Evolutionary conservation across 805 yeast genomes (phyloP).

Genomic region (Barnettozyma botsteinii): DNA sequence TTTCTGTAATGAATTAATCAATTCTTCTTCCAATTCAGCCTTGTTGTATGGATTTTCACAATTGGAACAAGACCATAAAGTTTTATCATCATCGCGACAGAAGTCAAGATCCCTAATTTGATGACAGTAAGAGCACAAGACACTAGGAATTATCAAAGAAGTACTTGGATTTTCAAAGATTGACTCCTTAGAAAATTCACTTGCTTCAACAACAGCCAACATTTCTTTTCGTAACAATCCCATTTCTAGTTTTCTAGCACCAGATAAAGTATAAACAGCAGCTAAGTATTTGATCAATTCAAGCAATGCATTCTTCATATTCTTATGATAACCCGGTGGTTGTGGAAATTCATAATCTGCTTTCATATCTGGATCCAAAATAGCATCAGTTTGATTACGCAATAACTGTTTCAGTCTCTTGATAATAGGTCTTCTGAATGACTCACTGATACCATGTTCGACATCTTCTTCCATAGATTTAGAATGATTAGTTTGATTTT

Average conservation of each 20-base stretch:
- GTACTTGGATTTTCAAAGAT: constrained; percentile 70
- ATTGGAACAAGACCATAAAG: constrained; percentile 52
- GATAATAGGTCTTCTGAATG: constrained; percentile 56
- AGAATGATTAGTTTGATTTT: constrained; percentile 32
- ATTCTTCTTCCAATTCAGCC: constrained; percentile 69
- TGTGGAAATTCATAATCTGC: constrained; percentile 67
- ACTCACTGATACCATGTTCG: constrained; percentile 44
- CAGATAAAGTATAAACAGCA: constrained; percentile 65
- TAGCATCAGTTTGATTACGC: constrained; percentile 67
- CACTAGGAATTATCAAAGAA: constrained; percentile 56
- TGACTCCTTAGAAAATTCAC: constrained; percentile 78
- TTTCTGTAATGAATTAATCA: constrained; percentile 59
- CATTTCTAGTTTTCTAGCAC: constrained; percentile 61
- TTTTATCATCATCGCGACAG: constrained; percentile 56
- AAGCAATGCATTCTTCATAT: constrained; percentile 62
- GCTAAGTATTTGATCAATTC: constrained; percentile 73
- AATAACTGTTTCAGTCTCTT: constrained; percentile 61
- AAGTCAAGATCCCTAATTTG: constrained; percentile 71
- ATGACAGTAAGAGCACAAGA: constrained; percentile 78
- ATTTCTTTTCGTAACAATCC: constrained; percentile 71
- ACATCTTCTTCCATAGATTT: constrained; percentile 31
- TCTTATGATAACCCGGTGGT: constrained; percentile 66
- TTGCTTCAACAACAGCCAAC: constrained; percentile 65
- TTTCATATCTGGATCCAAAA: constrained; percentile 56
- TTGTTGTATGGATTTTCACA: constrained; percentile 64